Evolutionary conservation across 2,329 filamentous ascomycete genomes (phyloP).

Genomic region (Lecanicillium sp.): DNA sequence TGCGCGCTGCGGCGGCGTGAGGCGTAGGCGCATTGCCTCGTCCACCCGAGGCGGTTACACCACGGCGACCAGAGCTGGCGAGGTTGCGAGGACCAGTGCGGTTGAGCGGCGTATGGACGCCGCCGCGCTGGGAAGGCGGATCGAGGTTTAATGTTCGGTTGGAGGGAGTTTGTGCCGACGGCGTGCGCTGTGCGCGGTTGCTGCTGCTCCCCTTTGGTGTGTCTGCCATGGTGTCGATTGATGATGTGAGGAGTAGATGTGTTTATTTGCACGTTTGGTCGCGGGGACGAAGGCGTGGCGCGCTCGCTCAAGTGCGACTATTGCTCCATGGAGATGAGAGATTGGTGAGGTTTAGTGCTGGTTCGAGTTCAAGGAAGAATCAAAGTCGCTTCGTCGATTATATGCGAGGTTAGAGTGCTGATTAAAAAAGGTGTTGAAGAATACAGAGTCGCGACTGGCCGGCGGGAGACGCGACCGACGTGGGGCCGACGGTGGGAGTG

Average conservation of each 20-base stretch:
- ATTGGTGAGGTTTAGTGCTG: too few relatives aligned
- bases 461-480: too few relatives aligned
- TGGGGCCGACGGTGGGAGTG: too few relatives aligned
- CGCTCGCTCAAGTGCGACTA: too few relatives aligned
- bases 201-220: constrained; percentile 3
- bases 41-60: constrained; percentile 36
- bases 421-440: too few relatives aligned
- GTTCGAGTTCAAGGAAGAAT: too few relatives aligned
- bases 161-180: constrained; percentile 19
- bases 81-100: constrained; percentile 23
- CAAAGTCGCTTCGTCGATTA: too few relatives aligned
- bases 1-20: constrained; percentile 51
- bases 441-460: too few relatives aligned
- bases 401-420: too few relatives aligned
- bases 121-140: constrained; percentile 29
- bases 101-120: constrained; percentile 35
- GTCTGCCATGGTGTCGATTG: constrained; percentile 7
- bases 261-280: neutral
- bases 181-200: constrained; percentile 1
- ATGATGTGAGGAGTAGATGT: neutral
- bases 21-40: constrained; percentile 43
- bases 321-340: too few relatives aligned
- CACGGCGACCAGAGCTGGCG: constrained; percentile 29
- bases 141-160: constrained; percentile 24
- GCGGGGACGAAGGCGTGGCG: neutral